Evolutionary conservation across 805 yeast genomes (phyloP), one percentile per base, ranked within the genome.

Genomic region (Candida pseudofarinosa): DNA sequence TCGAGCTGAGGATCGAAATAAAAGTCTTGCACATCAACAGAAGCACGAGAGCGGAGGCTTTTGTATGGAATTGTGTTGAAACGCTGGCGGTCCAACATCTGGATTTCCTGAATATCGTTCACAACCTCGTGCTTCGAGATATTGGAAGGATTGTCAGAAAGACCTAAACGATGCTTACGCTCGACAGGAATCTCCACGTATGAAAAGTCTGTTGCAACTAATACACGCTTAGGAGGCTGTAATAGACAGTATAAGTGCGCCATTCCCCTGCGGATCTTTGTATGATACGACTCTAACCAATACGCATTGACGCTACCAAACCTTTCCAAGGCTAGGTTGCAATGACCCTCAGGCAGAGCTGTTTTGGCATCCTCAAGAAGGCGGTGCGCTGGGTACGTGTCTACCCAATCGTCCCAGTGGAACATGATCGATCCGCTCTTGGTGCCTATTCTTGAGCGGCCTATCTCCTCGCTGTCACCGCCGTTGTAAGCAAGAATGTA

Each of bases 361-460:
- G 36, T 33, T 19, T 63, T 47, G 26, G 48, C 54, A 10, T 41
- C 30, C 16, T 48, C 46, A 14, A 67, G 43, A 3, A 58, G 33
- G 10, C 43, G 12, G 38, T 59, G 44, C 0, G 53, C 69, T 4
- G 62, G 58, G 13, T 46, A 43, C 28, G 60, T 43, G 42, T 65
- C 71, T 17, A 62, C 54, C 67, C 69, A 66, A 46, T 67, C 69
- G 44, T 67, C 72, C 72, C 72, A 67, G 49, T 67, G 72, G 51
- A 66, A 66, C 44, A 43, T 44, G n/a, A 65, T 49, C 15, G 65
- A 67, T 15, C 50, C 51, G 26, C 34, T 41, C 19, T 34, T 40
- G 3, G 46, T 47, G 16, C 39, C 47, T 10, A 40, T 28, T 10
- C 38, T 19, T 4, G 41, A 32, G 15, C 13, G 15, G 5, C 17